Evolutionary conservation across 2,329 filamentous ascomycete species (phyloP).

Genomic region (Coniella lustricola): DNA sequence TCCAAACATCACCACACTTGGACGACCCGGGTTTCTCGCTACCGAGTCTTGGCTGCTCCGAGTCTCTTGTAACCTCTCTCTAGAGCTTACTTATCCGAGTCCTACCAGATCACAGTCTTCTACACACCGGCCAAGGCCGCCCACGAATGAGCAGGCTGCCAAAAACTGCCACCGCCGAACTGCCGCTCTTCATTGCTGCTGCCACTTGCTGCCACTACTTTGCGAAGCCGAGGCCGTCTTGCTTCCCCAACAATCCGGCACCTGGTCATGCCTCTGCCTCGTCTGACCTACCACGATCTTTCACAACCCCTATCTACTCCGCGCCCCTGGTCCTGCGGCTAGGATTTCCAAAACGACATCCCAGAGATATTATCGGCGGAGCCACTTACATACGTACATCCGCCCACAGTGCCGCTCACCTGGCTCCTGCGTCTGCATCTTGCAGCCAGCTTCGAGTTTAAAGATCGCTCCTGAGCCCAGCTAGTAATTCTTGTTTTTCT

Average conservation of each 20-base stretch:
- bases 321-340: conserved; percentile 1
- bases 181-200: no score
- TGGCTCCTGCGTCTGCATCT: not conserved
- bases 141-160: no score
- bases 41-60: no score
- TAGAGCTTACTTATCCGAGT: no score
- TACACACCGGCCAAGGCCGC: no score
- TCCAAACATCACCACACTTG: no score
- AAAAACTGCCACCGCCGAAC: no score
- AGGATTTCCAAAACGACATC: not conserved
- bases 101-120: no score
- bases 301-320: conserved; percentile 10
- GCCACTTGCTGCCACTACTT: not conserved
- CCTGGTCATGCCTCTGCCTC: not conserved
- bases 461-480: not conserved
- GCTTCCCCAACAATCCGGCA: not conserved
- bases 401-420: not conserved
- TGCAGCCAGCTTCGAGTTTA: not conserved
- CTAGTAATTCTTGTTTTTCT: no score
- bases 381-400: conserved; percentile 1
- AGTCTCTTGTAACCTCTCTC: no score
- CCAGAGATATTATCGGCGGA: not conserved
- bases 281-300: conserved; percentile 6
- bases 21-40: no score
- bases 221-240: no score